Evolutionary conservation across 805 yeast genomes (phyloP).

Genomic region (Zygoascus tannicola): DNA sequence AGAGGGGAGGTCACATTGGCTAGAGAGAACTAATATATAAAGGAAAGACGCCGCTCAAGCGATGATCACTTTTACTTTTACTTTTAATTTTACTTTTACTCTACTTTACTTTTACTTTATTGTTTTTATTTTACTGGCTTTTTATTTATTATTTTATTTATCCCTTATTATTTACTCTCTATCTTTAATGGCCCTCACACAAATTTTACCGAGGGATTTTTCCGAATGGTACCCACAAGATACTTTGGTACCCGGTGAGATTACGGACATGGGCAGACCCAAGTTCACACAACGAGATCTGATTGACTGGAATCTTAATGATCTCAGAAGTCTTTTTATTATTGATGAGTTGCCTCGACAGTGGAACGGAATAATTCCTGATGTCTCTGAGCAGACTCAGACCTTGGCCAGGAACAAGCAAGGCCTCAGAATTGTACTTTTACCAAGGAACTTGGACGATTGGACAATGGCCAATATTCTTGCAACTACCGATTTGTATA

Average conservation of each 20-base stretch:
- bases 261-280: slow-evolving; percentile 3
- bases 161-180: too few relatives aligned
- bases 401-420: slow-evolving; percentile 7
- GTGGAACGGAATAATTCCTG: slow-evolving; percentile 48
- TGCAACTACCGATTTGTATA: slow-evolving; percentile 53
- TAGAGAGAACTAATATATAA: too few relatives aligned
- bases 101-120: too few relatives aligned
- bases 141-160: too few relatives aligned
- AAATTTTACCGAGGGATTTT: slow-evolving; percentile 1
- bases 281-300: slow-evolving; percentile 44
- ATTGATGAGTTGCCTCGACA: slow-evolving; percentile 41
- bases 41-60: too few relatives aligned
- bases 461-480: slow-evolving; percentile 38
- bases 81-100: too few relatives aligned
- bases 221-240: slow-evolving; percentile 3
- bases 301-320: slow-evolving; percentile 65
- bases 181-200: slow-evolving; percentile 4
- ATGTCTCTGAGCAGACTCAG: slow-evolving; percentile 10
- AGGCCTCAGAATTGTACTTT: slow-evolving; percentile 38
- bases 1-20: too few relatives aligned
- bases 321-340: slow-evolving; percentile 54
- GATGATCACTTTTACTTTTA: too few relatives aligned
- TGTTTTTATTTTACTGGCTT: too few relatives aligned
- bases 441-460: slow-evolving; percentile 48
- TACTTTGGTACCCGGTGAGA: slow-evolving; percentile 1